phyloP scores from a whole-genome alignment of 2,329 filamentous ascomycete species.

The Bipolaris gigantea region DNA sequence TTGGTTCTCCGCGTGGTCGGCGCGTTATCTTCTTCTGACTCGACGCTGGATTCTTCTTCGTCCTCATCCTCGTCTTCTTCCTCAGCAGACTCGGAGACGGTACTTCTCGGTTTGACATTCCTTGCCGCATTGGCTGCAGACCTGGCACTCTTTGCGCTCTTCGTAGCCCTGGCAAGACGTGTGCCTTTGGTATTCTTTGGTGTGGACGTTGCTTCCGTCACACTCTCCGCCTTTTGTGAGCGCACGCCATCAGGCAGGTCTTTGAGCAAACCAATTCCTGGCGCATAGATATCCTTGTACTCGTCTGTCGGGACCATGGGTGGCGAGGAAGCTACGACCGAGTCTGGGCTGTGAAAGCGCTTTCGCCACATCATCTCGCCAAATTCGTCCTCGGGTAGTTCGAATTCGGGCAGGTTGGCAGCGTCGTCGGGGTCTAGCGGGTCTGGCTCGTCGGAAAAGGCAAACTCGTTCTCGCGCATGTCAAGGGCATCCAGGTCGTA shows the following conservation, averaged over 20 bases:
- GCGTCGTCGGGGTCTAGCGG: slow-evolving; percentile 43
- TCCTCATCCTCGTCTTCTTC: slow-evolving; percentile 45
- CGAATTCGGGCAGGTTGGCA: slow-evolving; percentile 43
- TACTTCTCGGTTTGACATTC: slow-evolving; percentile 36
- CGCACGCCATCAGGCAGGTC: slow-evolving; percentile 32
- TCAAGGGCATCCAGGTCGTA: slow-evolving; percentile 88
- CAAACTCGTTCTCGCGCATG: slow-evolving; percentile 70
- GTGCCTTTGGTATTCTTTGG: slow-evolving; percentile 35
- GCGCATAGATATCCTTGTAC: slow-evolving; percentile 37
- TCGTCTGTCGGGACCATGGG: slow-evolving; percentile 36
- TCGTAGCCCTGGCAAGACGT: slow-evolving; percentile 30
- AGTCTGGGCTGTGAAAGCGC: slow-evolving; percentile 38
- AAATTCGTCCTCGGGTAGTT: slow-evolving; percentile 49
- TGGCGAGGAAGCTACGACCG: slow-evolving; percentile 35
- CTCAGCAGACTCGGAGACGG: slow-evolving; percentile 42
- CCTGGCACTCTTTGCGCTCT: slow-evolving; percentile 30
- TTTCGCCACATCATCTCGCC: slow-evolving; percentile 50
- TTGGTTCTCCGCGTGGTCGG: slow-evolving; percentile 40
- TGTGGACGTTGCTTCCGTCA: slow-evolving; percentile 34
- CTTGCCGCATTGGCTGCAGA: slow-evolving; percentile 27
- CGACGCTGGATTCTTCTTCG: slow-evolving; percentile 35
- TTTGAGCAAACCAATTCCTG: slow-evolving; percentile 40
- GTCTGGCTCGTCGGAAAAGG: slow-evolving; percentile 61
- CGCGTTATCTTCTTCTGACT: slow-evolving; percentile 38
- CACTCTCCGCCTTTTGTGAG: slow-evolving; percentile 35